Evolutionary conservation across 208 protist genomes (phyloP).

Genomic region (Leishmania gerbilli): DNA sequence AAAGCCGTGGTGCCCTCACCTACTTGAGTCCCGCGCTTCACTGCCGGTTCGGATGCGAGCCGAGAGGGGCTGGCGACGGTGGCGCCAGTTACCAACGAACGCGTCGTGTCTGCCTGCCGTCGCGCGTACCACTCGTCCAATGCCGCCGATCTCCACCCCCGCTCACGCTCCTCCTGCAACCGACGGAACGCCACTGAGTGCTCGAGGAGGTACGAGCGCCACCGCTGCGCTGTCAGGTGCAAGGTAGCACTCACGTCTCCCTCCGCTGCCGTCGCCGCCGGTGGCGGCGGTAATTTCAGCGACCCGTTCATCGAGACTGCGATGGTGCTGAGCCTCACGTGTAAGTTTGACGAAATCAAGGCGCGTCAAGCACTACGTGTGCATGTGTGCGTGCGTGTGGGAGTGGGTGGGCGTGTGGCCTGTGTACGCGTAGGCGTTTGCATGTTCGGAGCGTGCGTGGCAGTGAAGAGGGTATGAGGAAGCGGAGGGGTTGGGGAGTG

Average conservation of each 20-base stretch:
- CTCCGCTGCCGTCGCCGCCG: neutral
- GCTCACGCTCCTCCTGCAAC: conserved; percentile 54
- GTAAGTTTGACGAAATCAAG: neutral
- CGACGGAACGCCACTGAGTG: conserved; percentile 39
- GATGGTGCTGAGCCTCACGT: neutral
- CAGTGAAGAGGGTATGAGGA: neutral
- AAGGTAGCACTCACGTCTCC: neutral
- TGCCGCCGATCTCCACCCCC: conserved; percentile 58
- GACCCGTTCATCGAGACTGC: neutral
- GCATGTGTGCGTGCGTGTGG: no score
- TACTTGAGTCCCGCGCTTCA: neutral
- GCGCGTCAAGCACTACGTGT: neutral
- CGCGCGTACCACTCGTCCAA: conserved; percentile 69
- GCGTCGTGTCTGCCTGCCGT: conserved; percentile 10
- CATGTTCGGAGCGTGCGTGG: neutral
- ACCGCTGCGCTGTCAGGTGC: conserved; percentile 28
- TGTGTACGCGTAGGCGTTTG: neutral
- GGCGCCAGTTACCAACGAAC: neutral
- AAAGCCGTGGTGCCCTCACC: conserved; percentile 41
- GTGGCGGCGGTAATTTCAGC: neutral
- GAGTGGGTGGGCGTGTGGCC: neutral
- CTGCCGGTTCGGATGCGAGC: neutral
- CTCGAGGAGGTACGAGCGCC: conserved; percentile 39
- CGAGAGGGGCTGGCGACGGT: neutral
- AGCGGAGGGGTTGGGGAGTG: neutral